These are phyloP conservation scores for Talaromyces sp. DNA, from an alignment of 2,329 filamentous ascomycete genomes.

Conservation along the genomic window DNA sequence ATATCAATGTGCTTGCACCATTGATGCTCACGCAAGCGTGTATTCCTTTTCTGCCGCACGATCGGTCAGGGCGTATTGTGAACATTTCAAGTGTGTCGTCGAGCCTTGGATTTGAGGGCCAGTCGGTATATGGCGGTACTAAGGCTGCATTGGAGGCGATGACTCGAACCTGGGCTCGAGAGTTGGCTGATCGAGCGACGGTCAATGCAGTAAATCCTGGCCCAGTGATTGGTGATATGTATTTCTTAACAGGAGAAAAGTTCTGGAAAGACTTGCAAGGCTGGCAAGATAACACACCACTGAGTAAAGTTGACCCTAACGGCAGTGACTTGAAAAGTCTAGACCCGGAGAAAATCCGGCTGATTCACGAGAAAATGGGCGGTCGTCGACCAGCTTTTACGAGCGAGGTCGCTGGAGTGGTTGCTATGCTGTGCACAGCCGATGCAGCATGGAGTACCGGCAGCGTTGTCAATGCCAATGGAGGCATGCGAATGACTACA, in stretches of 20 bases:
- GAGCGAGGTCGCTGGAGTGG: conserved; percentile 66
- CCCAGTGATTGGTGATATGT: conserved; percentile 63
- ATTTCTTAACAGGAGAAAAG: conserved; percentile 47
- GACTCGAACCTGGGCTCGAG: conserved; percentile 63
- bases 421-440: conserved; percentile 66
- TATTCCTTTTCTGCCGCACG: conserved; percentile 61
- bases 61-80: conserved; percentile 60
- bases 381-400: conserved; percentile 59
- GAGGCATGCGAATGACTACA: conserved; percentile 59
- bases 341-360: conserved; percentile 55
- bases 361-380: conserved; percentile 53
- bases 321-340: conserved; percentile 44
- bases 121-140: conserved; percentile 59
- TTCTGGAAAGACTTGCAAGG: conserved; percentile 57
- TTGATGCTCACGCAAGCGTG: conserved; percentile 71
- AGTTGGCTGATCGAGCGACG: conserved; percentile 56
- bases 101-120: conserved; percentile 51
- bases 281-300: conserved; percentile 58
- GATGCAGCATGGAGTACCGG: conserved; percentile 76
- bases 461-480: conserved; percentile 73
- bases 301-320: conserved; percentile 49
- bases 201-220: conserved; percentile 64
- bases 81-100: conserved; percentile 57
- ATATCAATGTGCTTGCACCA: conserved; percentile 76
- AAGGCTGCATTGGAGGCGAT: conserved; percentile 64